Evolutionary conservation across 768 basidiomycete genomes (phyloP), one percentile per base, ranked within the genome.

Genomic region (Mycena polygramma): DNA sequence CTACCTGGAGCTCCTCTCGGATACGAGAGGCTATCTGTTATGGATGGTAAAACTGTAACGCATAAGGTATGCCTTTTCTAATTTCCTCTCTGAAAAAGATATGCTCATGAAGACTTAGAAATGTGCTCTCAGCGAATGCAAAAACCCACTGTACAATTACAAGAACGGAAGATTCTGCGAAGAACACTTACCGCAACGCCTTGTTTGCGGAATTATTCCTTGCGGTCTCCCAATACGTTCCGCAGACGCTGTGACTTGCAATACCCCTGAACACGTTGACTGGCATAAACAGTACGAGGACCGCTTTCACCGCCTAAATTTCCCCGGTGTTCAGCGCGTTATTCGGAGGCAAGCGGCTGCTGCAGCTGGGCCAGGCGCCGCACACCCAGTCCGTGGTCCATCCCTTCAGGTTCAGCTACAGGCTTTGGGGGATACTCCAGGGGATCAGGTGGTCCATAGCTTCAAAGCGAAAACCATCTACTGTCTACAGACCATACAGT

Each of bases 41-140:
- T 81, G 79, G 80, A 81, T 75, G 80, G 80, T 7, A 81, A 80
- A 43, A 73, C 62, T 0, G 58, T 78, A 13, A 75, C 70, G n/a
- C 80, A 81, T 65, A 66, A 70, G 24, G 79, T 75, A 61, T 45
- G 70, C 43, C 30, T 6, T 30, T 55, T 24, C 11, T 8, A 8
- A 24, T 11, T n/a, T 9, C 24, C n/a, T 24, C 8, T 10, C 11
- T n/a, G n/a, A n/a, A n/a, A n/a, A 51, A n/a, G 11, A 51, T 13
- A 11, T 24, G 9, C 24, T 13, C 22, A 22, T 7, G n/a, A n/a
- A n/a, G 7, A 24, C n/a, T 22, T 13, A 24, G 24, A 51, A 51
- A 22, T n/a, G 30, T 51, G 49, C 49, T 13, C 49, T 51, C n/a
- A 24, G 24, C 24, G 49, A 51, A 8, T 51, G 49, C 14, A 11